Percentiles rank a stretch among this genome's conserved stretches.
These are phyloP conservation scores for Erysiphe neolycopersici DNA, from an alignment of 2,329 filamentous ascomycete genomes.

Conservation along the genomic window DNA sequence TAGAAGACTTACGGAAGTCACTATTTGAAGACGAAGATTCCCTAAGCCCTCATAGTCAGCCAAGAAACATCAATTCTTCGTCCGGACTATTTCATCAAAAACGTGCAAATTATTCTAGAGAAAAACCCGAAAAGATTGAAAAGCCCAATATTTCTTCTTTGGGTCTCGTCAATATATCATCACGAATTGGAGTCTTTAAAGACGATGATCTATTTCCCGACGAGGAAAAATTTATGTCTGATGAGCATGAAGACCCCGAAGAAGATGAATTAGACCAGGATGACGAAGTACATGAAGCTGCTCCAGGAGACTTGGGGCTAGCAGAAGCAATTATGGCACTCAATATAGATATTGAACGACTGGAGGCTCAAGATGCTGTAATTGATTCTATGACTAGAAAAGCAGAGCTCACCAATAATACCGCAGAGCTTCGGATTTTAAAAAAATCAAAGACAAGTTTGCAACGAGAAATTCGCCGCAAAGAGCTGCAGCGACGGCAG, in stretches of 20 bases:
- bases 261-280: conserved; percentile 32
- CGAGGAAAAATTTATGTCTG: conserved; percentile 59
- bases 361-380: conserved; percentile 67
- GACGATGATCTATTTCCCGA: conserved; percentile 86
- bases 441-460: conserved; percentile 85
- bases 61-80: conserved; percentile 26
- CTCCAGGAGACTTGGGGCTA: conserved; percentile 75
- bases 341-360: conserved; percentile 72
- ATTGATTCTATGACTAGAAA: conserved; percentile 80
- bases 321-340: conserved; percentile 77
- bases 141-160: conserved; percentile 80
- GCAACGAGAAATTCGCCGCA: conserved; percentile 72
- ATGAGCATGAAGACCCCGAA: conserved; percentile 52
- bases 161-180: conserved; percentile 67
- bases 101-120: conserved; percentile 18
- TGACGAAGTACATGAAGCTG: conserved; percentile 79
- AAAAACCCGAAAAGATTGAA: conserved; percentile 22
- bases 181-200: conserved; percentile 73
- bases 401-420: conserved; percentile 91
- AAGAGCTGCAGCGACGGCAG: conserved; percentile 87
- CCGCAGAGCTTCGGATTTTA: conserved; percentile 70
- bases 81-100: conserved; percentile 33
- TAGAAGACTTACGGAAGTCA: conserved; percentile 37
- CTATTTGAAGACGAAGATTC: conserved; percentile 30
- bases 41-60: conserved; percentile 13